Evolutionary conservation across 345 rosid species (phyloP).

Genomic region (Salix exigua): DNA sequence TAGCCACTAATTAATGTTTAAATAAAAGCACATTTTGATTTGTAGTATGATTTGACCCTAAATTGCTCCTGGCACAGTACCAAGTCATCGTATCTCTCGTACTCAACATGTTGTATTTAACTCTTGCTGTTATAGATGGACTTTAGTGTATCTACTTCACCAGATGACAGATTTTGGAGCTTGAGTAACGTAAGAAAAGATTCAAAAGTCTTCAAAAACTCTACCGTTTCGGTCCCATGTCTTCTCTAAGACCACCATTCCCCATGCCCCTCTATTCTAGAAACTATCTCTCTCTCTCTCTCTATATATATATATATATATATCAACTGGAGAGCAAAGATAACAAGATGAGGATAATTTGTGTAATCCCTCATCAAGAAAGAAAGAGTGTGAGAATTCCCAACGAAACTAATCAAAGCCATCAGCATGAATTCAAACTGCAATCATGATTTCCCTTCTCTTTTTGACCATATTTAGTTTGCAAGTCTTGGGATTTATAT

Average conservation of each 20-base stretch:
- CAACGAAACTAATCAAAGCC: not conserved
- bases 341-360: too few species aligned
- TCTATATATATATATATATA: too few species aligned
- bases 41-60: not conserved
- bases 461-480: not conserved
- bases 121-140: not conserved
- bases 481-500: not conserved
- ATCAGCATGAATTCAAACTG: not conserved
- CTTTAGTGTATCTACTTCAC: not conserved
- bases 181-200: not conserved
- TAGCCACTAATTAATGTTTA: not conserved
- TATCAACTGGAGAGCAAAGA: too few species aligned
- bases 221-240: not conserved
- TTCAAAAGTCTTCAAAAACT: not conserved
- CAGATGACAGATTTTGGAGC: not conserved
- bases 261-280: too few species aligned
- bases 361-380: too few species aligned
- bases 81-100: not conserved
- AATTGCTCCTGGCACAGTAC: not conserved
- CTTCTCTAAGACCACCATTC: not conserved
- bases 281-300: too few species aligned
- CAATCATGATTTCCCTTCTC: not conserved
- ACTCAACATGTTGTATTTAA: not conserved
- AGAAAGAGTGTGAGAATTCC: not conserved
- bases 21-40: not conserved